Percentiles rank a stretch among this genome's conserved stretches.
These are phyloP conservation scores for Mycena metata DNA, from an alignment of 768 basidiomycete genomes.

Conservation along the genomic window DNA sequence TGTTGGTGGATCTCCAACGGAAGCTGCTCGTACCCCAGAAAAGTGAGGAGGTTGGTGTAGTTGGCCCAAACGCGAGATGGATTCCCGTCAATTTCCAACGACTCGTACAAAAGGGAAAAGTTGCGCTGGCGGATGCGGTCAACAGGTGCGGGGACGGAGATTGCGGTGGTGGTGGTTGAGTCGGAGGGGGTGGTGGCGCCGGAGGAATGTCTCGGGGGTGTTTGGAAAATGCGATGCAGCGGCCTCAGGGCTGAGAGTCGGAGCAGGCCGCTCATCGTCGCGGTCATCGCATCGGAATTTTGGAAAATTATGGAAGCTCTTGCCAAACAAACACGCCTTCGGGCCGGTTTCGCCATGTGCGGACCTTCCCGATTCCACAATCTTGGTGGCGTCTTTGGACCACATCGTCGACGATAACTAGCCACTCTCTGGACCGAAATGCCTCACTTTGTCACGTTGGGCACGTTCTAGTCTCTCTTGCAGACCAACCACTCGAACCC, in stretches of 20 bases:
- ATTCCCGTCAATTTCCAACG: constrained; percentile 43
- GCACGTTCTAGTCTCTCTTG: constrained; percentile 68
- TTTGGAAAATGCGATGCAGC: constrained; percentile 22
- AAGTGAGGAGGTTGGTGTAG: constrained; percentile 70
- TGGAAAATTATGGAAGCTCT: constrained; percentile 11
- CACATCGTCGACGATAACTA: too few species aligned
- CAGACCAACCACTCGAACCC: too few species aligned
- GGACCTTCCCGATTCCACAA: too few species aligned
- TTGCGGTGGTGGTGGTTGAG: background rate
- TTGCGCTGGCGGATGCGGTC: constrained; percentile 36
- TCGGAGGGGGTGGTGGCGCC: constrained; percentile 1
- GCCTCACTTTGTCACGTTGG: constrained; percentile 73
- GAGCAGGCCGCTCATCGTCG: constrained; percentile 18
- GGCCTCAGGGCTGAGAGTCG: constrained; percentile 26
- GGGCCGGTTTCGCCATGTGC: too few species aligned
- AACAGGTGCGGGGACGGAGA: constrained; percentile 19
- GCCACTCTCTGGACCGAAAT: constrained; percentile 12
- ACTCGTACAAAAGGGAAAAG: constrained; percentile 34
- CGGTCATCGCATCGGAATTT: constrained; percentile 8
- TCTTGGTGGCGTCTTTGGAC: too few species aligned
- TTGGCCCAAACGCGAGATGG: constrained; percentile 72
- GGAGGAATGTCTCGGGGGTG: constrained; percentile 24
- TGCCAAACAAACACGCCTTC: background rate
- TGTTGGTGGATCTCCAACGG: constrained; percentile 77
- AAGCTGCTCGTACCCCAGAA: constrained; percentile 61